Conservation (phyloP, 306 rosid species). For the Medicago ruthenica region DNA sequence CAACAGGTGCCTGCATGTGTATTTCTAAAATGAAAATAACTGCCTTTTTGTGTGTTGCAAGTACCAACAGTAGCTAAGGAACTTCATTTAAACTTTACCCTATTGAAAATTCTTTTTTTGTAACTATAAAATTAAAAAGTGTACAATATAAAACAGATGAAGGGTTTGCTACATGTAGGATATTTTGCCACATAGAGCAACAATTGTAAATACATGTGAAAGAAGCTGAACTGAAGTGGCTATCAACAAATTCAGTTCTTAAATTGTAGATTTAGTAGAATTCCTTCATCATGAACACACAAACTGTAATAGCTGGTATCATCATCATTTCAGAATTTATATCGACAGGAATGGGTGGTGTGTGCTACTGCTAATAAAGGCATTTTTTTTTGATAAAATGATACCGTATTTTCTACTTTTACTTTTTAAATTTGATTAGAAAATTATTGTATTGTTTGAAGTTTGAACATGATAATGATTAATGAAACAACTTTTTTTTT, state of each 20-base stretch:
- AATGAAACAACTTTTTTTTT: no score
- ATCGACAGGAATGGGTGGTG: not conserved
- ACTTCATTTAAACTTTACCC: no score
- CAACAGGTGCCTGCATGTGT: not conserved
- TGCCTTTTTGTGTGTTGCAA: no score
- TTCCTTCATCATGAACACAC: constrained; percentile 10
- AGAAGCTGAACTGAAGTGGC: not conserved
- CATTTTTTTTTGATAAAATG: not conserved
- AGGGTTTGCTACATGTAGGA: not conserved
- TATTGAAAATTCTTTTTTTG: not conserved
- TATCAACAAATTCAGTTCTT: not conserved
- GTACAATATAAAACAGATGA: constrained; percentile 1
- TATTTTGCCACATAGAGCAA: constrained; percentile 5
- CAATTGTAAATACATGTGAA: not conserved
- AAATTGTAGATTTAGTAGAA: constrained; percentile 1
- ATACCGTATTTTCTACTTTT: not conserved
- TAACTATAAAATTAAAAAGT: not conserved
- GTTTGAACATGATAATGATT: no score
- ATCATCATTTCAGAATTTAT: not conserved
- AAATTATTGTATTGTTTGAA: not conserved
- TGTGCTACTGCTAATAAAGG: not conserved
- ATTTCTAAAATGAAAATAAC: no score
- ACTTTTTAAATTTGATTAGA: not conserved
- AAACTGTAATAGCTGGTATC: not conserved
- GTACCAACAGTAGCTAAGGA: no score